Evolutionary conservation across 2,329 filamentous ascomycete species (phyloP), one percentile per base, ranked within the genome.

Genomic region (Aschersonia sp.): DNA sequence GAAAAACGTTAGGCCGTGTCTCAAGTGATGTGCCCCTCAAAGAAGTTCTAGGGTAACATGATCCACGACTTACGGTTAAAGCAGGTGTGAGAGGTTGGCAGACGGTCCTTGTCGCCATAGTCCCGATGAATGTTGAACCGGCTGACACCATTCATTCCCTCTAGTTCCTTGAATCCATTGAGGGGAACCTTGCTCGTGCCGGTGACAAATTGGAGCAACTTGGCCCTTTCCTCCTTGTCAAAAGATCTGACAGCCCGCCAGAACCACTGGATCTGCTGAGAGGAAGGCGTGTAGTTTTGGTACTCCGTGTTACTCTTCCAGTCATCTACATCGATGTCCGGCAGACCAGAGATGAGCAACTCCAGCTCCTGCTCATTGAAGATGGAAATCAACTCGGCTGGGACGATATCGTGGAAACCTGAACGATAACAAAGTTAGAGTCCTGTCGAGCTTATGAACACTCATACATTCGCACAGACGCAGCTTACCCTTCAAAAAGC

Each of bases 271-370:
- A 98, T 95, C 63, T 98, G 94, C 43, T 87, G 86, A 4, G 92
- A 96, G 0, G 89, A 90, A 33, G 87, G 83, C 5, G 80, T 87
- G 69, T 98, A 98, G 66, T 97, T 97, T 67, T 97, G 90, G 58
- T 98, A 97, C 62, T 98, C 94, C 2, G 90, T 94, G 67, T 96
- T 95, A 68, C 86, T 88, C 77, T 95, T 96, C 92, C 92, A 98
- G 68, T 98, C 92, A 60, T 98, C 92, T 41, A 97, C 80, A 57
- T 98, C 90, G 56, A 98, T 96, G 60, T 98, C 92, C 1, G 92
- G 92, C 46, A 98, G 75, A 61, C 92, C 92, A 46, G 92, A 98
- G 60, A 98, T 98, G 51, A 98, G 75, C 44, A 98, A 72, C 64
- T 98, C 92, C 31, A 98, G 75, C 67, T 98, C 92, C 63, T 98